Evolutionary conservation across 495 filamentous ascomycete genomes (phyloP), one percentile per base, ranked within the genome.

Genomic region (Aspergillus steynii): DNA sequence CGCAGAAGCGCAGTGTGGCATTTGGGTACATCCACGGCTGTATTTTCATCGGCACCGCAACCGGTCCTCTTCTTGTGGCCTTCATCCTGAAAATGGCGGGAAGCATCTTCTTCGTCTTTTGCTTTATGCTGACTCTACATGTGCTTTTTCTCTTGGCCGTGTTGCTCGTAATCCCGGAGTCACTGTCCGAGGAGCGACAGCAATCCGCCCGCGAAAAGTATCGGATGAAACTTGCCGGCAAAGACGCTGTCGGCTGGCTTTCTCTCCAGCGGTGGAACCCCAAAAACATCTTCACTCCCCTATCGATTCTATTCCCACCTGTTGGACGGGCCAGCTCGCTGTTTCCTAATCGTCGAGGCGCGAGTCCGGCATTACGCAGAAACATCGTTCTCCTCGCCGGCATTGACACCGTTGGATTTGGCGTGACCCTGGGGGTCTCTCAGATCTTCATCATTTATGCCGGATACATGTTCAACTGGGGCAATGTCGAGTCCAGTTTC

Each of bases 21-120:
- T 96, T 99, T 71, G 93, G 90, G 3, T 91, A 90, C 64, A 89
- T 96, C 61, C 92, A 97, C 66, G 92, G 91, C 14, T 88, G 87
- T 65, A 79, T 99, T 15, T 99, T 96, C 68, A 81, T 84, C 8
- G 95, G 95, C 29, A 86, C 97, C 51, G 93, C 95, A 4, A 61
- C 90, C 12, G 95, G 95, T 0, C 95, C 95, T 2, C 78, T 92
- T 14, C 62, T 95, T 8, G 89, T 90, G 3, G 95, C 90, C 7
- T 85, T 88, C 61, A 66, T 98, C 37, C 85, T 97, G 51, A 81
- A 89, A 65, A 74, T 72, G 65, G 92, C 90, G 0, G 88, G 86
- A 1, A 79, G 82, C 3, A 74, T 92, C 12, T 65, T 96, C 26
- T 80, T 80, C 27, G 83, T 96, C 37, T 99, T 99, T 69, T 95